Evolutionary conservation across 495 filamentous ascomycete genomes (phyloP), one percentile per base, ranked within the genome.

Genomic region (Glonium stellatum): DNA sequence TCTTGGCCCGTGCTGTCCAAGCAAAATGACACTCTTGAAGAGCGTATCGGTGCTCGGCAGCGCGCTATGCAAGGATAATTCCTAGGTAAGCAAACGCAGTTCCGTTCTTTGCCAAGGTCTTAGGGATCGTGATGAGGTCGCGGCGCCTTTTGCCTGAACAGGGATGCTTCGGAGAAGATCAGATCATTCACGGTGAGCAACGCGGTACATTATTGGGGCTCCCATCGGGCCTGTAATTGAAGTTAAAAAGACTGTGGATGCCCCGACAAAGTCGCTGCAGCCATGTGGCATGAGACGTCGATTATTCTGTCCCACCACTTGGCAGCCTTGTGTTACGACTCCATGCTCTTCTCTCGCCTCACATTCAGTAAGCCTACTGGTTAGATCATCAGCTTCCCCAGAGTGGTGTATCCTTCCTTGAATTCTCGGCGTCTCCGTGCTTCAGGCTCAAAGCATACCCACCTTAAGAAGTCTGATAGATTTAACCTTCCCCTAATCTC

Each of bases 221-320:
- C 52, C 62, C 54, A 65, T 61, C 58, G 62, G 62, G 42, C 47
- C 35, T 54, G 13, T 58, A 57, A 49, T 54, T 57, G 61, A 61
- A 48, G 31, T 5, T 15, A 10, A n/a, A 36, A 23, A 58, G 48
- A 37, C 48, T 44, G 9, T 34, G 25, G 53, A 48, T 44, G 34
- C 44, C 22, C 31, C 11, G 39, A 18, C 12, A 11, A 44, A 15
- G 39, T 44, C 41, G 22, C 56, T 18, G 13, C 21, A 37, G 19
- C 54, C 25, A 21, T 23, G 12, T 21, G 56, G 25, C 12, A 31
- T 18, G 18, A 19, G 35, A 12, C 39, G 15, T 49, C 36, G 22
- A 52, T 55, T 53, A 11, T 23, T n/a, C 22, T n/a, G 31, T 22
- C 19, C 5, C 50, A 55, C 53, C n/a, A 23, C 54, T 62, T 62